Conservation (phyloP, 202 grass and related monocot species). For the Panicum hallii region DNA sequence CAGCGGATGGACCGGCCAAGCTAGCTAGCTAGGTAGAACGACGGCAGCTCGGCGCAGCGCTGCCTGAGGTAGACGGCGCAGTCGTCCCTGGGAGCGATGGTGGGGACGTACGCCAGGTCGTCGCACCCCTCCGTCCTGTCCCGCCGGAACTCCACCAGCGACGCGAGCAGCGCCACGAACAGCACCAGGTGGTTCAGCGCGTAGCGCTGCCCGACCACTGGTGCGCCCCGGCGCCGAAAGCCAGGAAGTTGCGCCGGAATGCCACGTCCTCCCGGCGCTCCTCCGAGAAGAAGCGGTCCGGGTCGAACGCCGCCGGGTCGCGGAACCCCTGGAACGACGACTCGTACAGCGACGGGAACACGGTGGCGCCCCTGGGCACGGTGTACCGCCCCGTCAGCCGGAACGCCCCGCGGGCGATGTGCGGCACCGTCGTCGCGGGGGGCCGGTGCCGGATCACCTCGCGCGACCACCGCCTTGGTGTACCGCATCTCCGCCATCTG, state of each 20-base stretch:
- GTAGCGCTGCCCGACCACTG: slow-evolving; percentile 88
- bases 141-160: slow-evolving; percentile 68
- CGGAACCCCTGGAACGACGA: slow-evolving; percentile 86
- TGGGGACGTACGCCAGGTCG: slow-evolving; percentile 72
- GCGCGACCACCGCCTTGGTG: slow-evolving; percentile 78
- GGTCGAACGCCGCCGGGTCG: slow-evolving; percentile 62
- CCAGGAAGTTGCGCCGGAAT: slow-evolving; percentile 70
- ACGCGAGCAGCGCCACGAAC: slow-evolving; percentile 74
- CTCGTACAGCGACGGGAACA: slow-evolving; percentile 90
- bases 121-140: slow-evolving; percentile 60
- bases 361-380: slow-evolving; percentile 81
- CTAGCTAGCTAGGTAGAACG: background rate
- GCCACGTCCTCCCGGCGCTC: slow-evolving; percentile 66
- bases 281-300: slow-evolving; percentile 75
- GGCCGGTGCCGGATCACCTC: slow-evolving; percentile 80
- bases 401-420: slow-evolving; percentile 85
- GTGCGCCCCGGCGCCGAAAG: slow-evolving; percentile 84
- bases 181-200: slow-evolving; percentile 80
- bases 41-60: slow-evolving; percentile 42
- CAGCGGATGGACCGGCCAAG: too few species aligned
- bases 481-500: slow-evolving; percentile 68
- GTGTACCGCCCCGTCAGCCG: slow-evolving; percentile 88
- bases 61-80: slow-evolving; percentile 61
- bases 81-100: slow-evolving; percentile 72
- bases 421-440: slow-evolving; percentile 82